Percentiles rank a stretch among this genome's conserved stretches.
Conservation (phyloP, 805 yeast genomes). For the Metschnikowia reukaufii region DNA sequence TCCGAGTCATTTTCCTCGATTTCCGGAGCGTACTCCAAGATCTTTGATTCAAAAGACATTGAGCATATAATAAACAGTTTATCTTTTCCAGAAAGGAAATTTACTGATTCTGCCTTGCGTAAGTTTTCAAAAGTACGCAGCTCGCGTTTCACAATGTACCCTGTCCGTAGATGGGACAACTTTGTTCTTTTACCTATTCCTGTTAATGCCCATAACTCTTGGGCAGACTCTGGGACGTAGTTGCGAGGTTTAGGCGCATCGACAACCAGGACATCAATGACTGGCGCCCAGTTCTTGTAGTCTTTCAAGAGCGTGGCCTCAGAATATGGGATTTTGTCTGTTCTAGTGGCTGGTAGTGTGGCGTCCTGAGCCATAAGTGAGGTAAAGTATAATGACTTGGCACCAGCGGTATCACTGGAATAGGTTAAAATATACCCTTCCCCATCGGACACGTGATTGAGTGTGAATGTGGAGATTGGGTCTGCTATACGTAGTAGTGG, state of each 20-base stretch:
- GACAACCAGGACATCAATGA: slow-evolving; percentile 41
- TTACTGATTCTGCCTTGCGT: slow-evolving; percentile 29
- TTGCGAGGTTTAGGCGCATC: slow-evolving; percentile 26
- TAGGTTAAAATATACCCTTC: slow-evolving; percentile 30
- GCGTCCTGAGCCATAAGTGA: slow-evolving; percentile 2
- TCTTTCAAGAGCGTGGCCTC: slow-evolving; percentile 27
- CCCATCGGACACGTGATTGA: neutral
- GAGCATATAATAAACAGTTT: slow-evolving; percentile 33
- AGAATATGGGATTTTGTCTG: slow-evolving; percentile 21
- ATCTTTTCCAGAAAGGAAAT: slow-evolving; percentile 19
- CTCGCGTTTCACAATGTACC: slow-evolving; percentile 29
- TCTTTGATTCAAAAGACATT: slow-evolving; percentile 37
- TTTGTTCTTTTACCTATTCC: slow-evolving; percentile 37
- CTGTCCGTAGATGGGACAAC: slow-evolving; percentile 33
- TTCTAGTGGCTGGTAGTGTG: neutral
- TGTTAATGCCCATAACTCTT: slow-evolving; percentile 46
- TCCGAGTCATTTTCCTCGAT: slow-evolving; percentile 26
- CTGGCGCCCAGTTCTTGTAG: slow-evolving; percentile 50
- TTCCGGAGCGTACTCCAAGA: slow-evolving; percentile 34
- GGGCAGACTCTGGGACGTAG: slow-evolving; percentile 20
- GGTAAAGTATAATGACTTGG: slow-evolving; percentile 34
- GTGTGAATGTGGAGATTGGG: slow-evolving; percentile 31
- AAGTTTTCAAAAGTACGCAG: slow-evolving; percentile 30
- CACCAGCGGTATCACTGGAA: slow-evolving; percentile 43
- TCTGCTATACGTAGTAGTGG: slow-evolving; percentile 41